A percentile compares a stretch with the other conserved stretches of the same genome.
phyloP scores from a whole-genome alignment of 2,329 filamentous ascomycete species.

The Stemphylium beticola region DNA sequence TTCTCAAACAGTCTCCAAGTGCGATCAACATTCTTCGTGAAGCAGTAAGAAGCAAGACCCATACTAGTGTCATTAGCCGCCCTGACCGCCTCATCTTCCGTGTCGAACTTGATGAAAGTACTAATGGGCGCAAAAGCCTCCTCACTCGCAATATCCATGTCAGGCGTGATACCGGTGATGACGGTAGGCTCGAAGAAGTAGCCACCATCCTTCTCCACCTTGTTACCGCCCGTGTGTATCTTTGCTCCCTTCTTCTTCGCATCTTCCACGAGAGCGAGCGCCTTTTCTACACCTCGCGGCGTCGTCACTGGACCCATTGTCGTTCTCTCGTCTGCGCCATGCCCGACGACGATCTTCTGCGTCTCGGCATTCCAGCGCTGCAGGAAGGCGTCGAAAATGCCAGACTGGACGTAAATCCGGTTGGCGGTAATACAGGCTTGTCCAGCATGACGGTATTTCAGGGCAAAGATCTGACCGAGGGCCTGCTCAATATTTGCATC shows the following conservation, averaged over 20 bases:
- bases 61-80: slow-evolving; percentile 67
- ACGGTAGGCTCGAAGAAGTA: slow-evolving; percentile 76
- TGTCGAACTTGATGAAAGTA: slow-evolving; percentile 69
- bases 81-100: slow-evolving; percentile 67
- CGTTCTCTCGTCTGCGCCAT: slow-evolving; percentile 63
- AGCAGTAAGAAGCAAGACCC: slow-evolving; percentile 71
- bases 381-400: slow-evolving; percentile 67
- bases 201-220: slow-evolving; percentile 56
- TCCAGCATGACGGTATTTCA: slow-evolving; percentile 66
- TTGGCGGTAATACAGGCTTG: slow-evolving; percentile 72
- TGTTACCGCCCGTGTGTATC: slow-evolving; percentile 66
- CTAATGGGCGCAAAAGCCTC: slow-evolving; percentile 71
- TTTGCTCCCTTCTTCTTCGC: slow-evolving; percentile 68
- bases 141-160: slow-evolving; percentile 64
- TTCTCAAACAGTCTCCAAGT: slow-evolving; percentile 71
- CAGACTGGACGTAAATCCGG: slow-evolving; percentile 68
- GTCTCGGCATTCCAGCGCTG: slow-evolving; percentile 60
- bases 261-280: slow-evolving; percentile 66
- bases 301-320: slow-evolving; percentile 68
- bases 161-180: slow-evolving; percentile 63
- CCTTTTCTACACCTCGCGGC: slow-evolving; percentile 62
- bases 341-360: slow-evolving; percentile 63
- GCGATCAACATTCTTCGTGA: slow-evolving; percentile 71
- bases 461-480: slow-evolving; percentile 52
- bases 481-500: slow-evolving; percentile 67